phyloP scores from a whole-genome alignment of 352 stramenopile genomes.

The Pythium insidiosum region DNA sequence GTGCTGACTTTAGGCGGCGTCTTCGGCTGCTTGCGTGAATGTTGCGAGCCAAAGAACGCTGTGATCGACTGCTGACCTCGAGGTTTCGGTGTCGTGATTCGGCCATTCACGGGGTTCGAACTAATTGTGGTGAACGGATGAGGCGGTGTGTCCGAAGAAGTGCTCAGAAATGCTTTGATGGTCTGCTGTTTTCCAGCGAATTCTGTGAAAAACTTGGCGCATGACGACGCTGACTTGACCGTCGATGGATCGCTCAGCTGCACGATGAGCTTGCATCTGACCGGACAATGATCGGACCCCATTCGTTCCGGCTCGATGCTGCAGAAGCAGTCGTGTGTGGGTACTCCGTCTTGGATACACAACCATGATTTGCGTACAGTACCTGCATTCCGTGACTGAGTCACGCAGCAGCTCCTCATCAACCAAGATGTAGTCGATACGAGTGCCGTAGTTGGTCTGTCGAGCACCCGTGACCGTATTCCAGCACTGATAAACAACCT shows the following conservation, averaged over 20 bases:
- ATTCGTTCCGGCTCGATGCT: conserved; percentile 33
- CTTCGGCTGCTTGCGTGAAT: no score
- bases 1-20: no score
- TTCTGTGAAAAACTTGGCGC: conserved; percentile 62
- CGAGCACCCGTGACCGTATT: conserved; percentile 76
- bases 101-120: no score
- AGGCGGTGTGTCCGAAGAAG: no score
- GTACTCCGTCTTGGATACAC: no score
- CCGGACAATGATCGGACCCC: conserved; percentile 80
- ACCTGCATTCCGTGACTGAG: conserved; percentile 51
- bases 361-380: no score
- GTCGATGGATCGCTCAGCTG: conserved; percentile 4
- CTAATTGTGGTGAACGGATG: no score
- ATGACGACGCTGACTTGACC: conserved; percentile 36
- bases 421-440: conserved; percentile 88
- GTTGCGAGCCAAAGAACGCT: conserved; percentile 30
- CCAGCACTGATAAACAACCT: conserved; percentile 62
- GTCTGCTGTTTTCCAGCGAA: conserved; percentile 73
- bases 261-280: conserved; percentile 33
- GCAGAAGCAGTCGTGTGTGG: background rate
- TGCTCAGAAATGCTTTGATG: no score
- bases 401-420: conserved; percentile 38
- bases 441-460: conserved; percentile 87
- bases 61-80: conserved; percentile 33
- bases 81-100: conserved; percentile 11